Base-by-base conservation (phyloP, 2,329 filamentous ascomycete species). In the Botrytis deweyae region DNA sequence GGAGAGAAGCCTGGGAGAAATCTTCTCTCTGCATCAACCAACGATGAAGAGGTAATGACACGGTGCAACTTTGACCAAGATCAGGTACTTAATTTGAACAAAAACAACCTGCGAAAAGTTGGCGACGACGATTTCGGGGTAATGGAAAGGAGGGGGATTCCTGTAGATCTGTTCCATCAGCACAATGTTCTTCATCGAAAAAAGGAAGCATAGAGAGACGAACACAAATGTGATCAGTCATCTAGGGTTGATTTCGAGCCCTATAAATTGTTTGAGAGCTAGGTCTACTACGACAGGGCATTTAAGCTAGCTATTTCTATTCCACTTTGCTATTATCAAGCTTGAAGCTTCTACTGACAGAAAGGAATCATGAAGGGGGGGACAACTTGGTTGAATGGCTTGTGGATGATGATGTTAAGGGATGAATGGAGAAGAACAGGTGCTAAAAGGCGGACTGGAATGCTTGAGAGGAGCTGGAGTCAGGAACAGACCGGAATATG, bases 231-330 rank as follows among this genome's bases (percentile, higher is more conserved):
- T 14, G n/a, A 18, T 12, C n/a, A 46, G 38, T 18, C 29, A 18
- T 61, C 58, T 44, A 9, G 10, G 38, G 6, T 44, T 40, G 58
- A 63, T 33, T 49, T 83, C 67, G 79, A 82, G 8, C 86, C 86
- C 4, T 85, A 86, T 80, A 70, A 72, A 63, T 80, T 78, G 0
- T 80, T 80, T 20, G 84, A 85, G 63, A 81, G 84, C n/a, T 89
- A 87, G 75, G 78, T 79, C 1, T 80, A 79, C 62, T 77, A 79
- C 59, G 76, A 75, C 29, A 65, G 75, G 40, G 76, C 67, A 22
- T 79, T 76, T 65, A 74, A 65, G 36, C 78, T 42, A 49, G 65
- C 73, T 5, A 55, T 64, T 14, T 64, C 72, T 20, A 73, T 76
- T 58, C 52, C 75, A 33, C 64, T 75, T 14, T 76, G 76, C 16